Conservation (phyloP, 495 filamentous ascomycete genomes). For the Emericellopsis terricola region DNA sequence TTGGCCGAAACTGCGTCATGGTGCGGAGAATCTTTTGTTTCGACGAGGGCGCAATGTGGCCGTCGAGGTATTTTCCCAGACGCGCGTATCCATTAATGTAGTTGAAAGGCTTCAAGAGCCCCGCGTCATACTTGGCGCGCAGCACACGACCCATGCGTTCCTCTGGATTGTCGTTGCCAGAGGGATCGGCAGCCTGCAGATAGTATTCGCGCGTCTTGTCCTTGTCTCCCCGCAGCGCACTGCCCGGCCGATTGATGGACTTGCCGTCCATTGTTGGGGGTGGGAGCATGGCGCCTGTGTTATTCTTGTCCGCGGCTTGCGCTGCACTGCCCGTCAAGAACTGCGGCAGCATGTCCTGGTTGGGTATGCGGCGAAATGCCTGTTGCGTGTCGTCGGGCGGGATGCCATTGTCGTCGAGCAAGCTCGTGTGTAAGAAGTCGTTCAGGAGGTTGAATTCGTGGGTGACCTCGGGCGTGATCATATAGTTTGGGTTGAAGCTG, state of each 20-base stretch:
- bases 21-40: conserved; percentile 81
- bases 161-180: conserved; percentile 78
- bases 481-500: conserved; percentile 80
- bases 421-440: conserved; percentile 78
- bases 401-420: conserved; percentile 60
- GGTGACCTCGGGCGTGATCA: conserved; percentile 87
- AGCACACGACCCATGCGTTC: conserved; percentile 91
- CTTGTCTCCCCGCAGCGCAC: conserved; percentile 53
- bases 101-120: conserved; percentile 88
- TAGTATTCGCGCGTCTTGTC: conserved; percentile 62
- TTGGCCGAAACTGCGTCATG: conserved; percentile 80
- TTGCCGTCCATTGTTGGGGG: conserved; percentile 30
- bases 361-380: conserved; percentile 2
- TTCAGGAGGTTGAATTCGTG: conserved; percentile 93
- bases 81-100: conserved; percentile 92
- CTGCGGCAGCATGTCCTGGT: not conserved
- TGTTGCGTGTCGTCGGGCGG: conserved; percentile 39
- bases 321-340: not conserved
- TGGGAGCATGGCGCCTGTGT: conserved; percentile 21
- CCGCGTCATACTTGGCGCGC: conserved; percentile 87
- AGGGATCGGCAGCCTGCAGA: conserved; percentile 88
- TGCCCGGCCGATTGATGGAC: conserved; percentile 38
- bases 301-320: conserved; percentile 13
- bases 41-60: conserved; percentile 56
- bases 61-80: conserved; percentile 77